phyloP scores from a whole-genome alignment of 2,329 filamentous ascomycete genomes.

The Alternaria rosae region DNA sequence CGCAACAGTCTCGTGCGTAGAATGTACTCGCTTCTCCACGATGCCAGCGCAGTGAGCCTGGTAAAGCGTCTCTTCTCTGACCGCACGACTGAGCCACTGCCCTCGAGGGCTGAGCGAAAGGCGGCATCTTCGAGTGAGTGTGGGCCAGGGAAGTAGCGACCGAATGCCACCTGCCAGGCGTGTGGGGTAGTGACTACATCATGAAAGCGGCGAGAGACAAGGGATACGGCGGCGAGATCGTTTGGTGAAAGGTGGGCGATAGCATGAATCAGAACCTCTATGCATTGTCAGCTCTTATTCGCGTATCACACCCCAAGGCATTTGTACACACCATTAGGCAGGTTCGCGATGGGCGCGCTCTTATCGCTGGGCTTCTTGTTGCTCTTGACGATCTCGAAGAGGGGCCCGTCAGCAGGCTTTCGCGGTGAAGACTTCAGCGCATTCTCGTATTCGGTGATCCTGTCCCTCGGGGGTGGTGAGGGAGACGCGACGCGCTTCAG shows the following conservation, averaged over 20 bases:
- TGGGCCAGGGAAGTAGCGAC: constrained; percentile 85
- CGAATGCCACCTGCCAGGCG: constrained; percentile 91
- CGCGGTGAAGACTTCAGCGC: constrained; percentile 50
- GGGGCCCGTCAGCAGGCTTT: constrained; percentile 53
- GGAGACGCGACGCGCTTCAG: constrained; percentile 33
- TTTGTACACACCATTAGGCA: constrained; percentile 78
- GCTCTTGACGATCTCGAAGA: constrained; percentile 62
- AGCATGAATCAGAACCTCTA: constrained; percentile 91
- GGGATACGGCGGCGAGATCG: constrained; percentile 79
- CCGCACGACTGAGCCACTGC: constrained; percentile 57
- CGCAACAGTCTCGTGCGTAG: constrained; percentile 83
- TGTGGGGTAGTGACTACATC: constrained; percentile 87
- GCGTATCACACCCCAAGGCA: constrained; percentile 7
- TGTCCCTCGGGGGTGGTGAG: constrained; percentile 53
- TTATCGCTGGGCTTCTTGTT: constrained; percentile 54
- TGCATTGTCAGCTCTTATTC: constrained; percentile 15
- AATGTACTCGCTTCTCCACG: constrained; percentile 96
- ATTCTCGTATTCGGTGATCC: constrained; percentile 65
- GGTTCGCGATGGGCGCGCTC: constrained; percentile 61
- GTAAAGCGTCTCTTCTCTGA: constrained; percentile 82
- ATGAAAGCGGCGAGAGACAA: constrained; percentile 89
- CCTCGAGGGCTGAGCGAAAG: constrained; percentile 55
- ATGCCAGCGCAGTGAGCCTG: constrained; percentile 81
- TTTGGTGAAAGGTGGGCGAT: constrained; percentile 88
- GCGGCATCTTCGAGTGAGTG: constrained; percentile 59